Evolutionary conservation across 169 alveolate species (phyloP), one percentile per base, ranked within the genome.

Genomic region (Plasmodium gonderi): DNA sequence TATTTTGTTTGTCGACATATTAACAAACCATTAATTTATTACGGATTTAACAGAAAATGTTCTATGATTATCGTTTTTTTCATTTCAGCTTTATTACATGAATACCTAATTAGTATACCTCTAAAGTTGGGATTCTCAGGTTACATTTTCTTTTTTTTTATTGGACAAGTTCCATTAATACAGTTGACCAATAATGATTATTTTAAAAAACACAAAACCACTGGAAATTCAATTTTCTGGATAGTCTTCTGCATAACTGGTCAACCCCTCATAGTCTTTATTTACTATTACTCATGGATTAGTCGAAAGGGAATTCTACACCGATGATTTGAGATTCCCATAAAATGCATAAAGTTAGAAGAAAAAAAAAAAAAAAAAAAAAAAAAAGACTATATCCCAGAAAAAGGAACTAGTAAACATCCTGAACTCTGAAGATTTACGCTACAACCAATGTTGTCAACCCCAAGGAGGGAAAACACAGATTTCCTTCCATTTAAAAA

Each of bases 171-270:
- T 17, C 98, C 98, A 6, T 90, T 96, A 29, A 96, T 96, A 5
- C 80, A 90, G 12, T 31, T 96, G 7, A 96, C 98, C 8, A 94
- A 91, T 26, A 72, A 80, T 45, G 69, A 72, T 12, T 97, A 94
- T 97, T 83, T 97, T 38, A 96, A 96, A 89, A 96, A 89, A 33
- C 93, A 96, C 82, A 95, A 95, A 74, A 96, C 97, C 3, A 80
- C 97, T 17, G 99, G 99, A 11, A 98, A 98, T 89, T 91, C 96
- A 3, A 51, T 97, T 47, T 98, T 98, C 85, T 98, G 99, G 99
- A 94, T 96, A 49, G 90, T 97, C 11, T 98, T 98, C 94, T 97
- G 99, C 82, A 95, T 98, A 89, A 93, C 98, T 8, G 99, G 99
- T 0, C 99, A 98, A 74, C 99, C 99, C 31, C 96, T 98, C 17